Conservation (phyloP, 306 rosid genomes). For the Cicer chorassanicum region DNA sequence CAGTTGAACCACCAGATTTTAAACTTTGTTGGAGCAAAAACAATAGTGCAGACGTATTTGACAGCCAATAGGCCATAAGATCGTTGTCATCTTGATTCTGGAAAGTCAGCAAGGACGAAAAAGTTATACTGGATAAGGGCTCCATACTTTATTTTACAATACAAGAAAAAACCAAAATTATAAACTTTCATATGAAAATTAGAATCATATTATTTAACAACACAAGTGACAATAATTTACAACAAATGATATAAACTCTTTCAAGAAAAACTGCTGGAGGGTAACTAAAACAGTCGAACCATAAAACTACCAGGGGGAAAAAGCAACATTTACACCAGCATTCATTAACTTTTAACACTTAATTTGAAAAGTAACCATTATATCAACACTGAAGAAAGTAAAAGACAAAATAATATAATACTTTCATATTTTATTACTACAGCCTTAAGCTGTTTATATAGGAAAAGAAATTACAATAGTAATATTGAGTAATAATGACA, state of each 20-base stretch:
- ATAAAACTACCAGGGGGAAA: constrained; percentile 29
- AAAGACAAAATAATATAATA: too few species aligned
- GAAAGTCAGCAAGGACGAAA: constrained; percentile 38
- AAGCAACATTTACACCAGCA: constrained; percentile 32
- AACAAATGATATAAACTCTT: constrained; percentile 10
- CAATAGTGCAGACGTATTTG: constrained; percentile 87
- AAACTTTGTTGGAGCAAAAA: constrained; percentile 91
- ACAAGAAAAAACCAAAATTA: constrained; percentile 18
- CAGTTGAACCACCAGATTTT: constrained; percentile 65
- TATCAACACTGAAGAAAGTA: too few species aligned
- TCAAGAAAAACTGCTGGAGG: constrained; percentile 11
- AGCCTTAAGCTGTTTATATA: too few species aligned
- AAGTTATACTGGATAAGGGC: constrained; percentile 17
- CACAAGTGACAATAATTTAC: constrained; percentile 28
- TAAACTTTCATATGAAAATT: constrained; percentile 26
- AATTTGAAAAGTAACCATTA: constrained; percentile 7
- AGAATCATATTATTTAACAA: constrained; percentile 34
- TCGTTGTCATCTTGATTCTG: constrained; percentile 97
- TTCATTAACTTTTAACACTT: constrained; percentile 23
- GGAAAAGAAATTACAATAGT: too few species aligned
- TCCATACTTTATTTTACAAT: constrained; percentile 10
- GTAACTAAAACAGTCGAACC: constrained; percentile 34
- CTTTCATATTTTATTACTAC: too few species aligned
- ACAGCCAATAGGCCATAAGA: constrained; percentile 97
- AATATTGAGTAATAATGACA: too few species aligned